Percentiles rank a stretch among this genome's conserved stretches.
Evolutionary conservation across 768 basidiomycete species (phyloP).

Genomic region (Boletus sp.): DNA sequence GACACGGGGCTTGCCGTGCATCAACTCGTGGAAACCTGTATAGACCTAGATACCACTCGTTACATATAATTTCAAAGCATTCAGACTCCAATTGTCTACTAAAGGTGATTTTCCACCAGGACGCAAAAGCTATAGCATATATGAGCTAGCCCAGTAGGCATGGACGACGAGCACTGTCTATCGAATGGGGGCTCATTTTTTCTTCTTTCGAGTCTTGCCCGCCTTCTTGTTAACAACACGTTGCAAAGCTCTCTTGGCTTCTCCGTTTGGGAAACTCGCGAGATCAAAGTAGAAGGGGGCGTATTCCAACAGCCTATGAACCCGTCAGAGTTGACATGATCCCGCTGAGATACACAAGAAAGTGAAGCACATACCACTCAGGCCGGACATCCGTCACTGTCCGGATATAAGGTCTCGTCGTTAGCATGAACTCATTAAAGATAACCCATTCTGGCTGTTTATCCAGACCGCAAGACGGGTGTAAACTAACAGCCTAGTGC

Average conservation of each 20-base stretch:
- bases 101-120: too few species aligned
- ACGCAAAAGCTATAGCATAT: neutral
- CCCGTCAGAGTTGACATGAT: neutral
- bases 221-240: conserved; percentile 52
- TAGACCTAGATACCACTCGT: too few species aligned
- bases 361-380: conserved; percentile 67
- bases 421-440: conserved; percentile 94
- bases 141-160: neutral
- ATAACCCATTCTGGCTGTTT: conserved; percentile 89
- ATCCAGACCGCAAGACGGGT: conserved; percentile 87
- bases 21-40: too few species aligned
- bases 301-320: conserved; percentile 60
- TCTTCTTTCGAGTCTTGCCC: conserved; percentile 37
- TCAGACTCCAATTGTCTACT: too few species aligned
- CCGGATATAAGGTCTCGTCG: conserved; percentile 84
- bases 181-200: neutral
- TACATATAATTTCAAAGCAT: too few species aligned
- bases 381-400: conserved; percentile 84
- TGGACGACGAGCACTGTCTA: neutral
- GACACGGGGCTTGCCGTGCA: too few species aligned
- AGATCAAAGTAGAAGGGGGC: conserved; percentile 70
- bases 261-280: conserved; percentile 60
- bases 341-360: neutral
- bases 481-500: conserved; percentile 33
- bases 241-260: conserved; percentile 65